Evolutionary conservation across 139 green algal genomes (phyloP).

Genomic region (Dunaliella sp.): DNA sequence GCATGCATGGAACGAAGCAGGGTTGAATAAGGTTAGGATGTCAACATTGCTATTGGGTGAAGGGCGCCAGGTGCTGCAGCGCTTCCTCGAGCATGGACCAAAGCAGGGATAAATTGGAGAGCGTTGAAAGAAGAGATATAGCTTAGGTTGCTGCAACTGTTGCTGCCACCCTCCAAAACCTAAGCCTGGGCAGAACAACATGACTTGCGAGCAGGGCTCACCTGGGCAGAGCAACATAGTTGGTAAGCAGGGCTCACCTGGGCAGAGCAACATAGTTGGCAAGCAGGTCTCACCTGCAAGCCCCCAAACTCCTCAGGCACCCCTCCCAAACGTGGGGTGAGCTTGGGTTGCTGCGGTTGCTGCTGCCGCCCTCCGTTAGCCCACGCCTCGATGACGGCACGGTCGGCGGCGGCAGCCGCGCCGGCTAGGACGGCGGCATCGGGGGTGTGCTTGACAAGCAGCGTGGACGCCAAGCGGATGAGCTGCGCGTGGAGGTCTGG

Average conservation of each 20-base stretch:
- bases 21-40: too few species aligned
- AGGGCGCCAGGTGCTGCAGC: constrained; percentile 22
- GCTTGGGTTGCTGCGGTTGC: background rate
- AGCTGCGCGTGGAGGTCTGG: constrained; percentile 5
- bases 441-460: background rate
- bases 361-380: background rate
- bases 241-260: too few species aligned
- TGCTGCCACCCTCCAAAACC: too few species aligned
- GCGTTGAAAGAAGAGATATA: too few species aligned
- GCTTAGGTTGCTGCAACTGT: too few species aligned
- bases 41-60: too few species aligned
- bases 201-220: too few species aligned
- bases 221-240: too few species aligned
- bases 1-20: background rate
- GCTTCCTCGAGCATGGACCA: constrained; percentile 16
- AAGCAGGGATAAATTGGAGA: too few species aligned
- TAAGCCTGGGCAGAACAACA: too few species aligned
- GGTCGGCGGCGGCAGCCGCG: background rate
- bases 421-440: background rate
- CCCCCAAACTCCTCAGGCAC: constrained; percentile 28
- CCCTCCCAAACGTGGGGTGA: background rate
- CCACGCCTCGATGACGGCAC: background rate
- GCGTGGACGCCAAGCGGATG: background rate
- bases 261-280: too few species aligned
- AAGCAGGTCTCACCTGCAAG: background rate